These are phyloP conservation scores for Tilletia horrida DNA, from an alignment of 1,284 basidiomycete genomes.

Conservation along the genomic window DNA sequence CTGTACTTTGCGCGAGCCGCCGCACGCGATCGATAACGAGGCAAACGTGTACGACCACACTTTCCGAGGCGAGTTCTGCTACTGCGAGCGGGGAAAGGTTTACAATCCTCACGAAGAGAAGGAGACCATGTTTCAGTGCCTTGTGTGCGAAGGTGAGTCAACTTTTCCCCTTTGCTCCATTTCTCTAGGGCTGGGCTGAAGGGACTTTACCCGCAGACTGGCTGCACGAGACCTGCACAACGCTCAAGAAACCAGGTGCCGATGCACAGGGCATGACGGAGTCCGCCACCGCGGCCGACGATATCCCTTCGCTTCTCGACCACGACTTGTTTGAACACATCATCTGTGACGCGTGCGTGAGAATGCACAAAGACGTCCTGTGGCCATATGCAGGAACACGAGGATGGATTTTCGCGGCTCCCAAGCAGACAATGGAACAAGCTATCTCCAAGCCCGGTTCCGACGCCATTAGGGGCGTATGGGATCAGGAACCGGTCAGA, in stretches of 20 bases:
- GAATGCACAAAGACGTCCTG: slow-evolving; percentile 32
- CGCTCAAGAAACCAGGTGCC: slow-evolving; percentile 20
- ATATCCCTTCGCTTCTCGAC: slow-evolving; percentile 34
- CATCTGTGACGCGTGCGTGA: slow-evolving; percentile 50
- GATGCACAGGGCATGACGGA: neutral
- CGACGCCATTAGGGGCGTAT: neutral
- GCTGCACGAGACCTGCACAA: slow-evolving; percentile 55
- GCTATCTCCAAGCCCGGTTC: too few relatives aligned
- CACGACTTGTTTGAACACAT: slow-evolving; percentile 46
- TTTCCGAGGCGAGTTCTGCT: slow-evolving; percentile 56
- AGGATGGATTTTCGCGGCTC: slow-evolving; percentile 35
- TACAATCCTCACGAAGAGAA: slow-evolving; percentile 57
- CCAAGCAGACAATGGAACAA: too few relatives aligned
- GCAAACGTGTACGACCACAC: slow-evolving; percentile 53
- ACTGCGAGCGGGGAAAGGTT: slow-evolving; percentile 50
- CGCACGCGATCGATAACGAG: slow-evolving; percentile 45
- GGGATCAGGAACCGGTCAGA: neutral
- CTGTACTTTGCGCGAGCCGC: slow-evolving; percentile 35
- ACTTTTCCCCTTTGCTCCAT: neutral
- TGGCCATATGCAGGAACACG: slow-evolving; percentile 38
- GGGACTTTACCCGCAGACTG: slow-evolving; percentile 43
- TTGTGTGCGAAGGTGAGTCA: slow-evolving; percentile 50
- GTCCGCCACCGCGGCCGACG: slow-evolving; percentile 15
- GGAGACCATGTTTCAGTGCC: slow-evolving; percentile 56
- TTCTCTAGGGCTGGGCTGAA: too few relatives aligned